phyloP scores from a whole-genome alignment of 371 early-diverging fungal genomes.

The Syncephalastrum racemosum region DNA sequence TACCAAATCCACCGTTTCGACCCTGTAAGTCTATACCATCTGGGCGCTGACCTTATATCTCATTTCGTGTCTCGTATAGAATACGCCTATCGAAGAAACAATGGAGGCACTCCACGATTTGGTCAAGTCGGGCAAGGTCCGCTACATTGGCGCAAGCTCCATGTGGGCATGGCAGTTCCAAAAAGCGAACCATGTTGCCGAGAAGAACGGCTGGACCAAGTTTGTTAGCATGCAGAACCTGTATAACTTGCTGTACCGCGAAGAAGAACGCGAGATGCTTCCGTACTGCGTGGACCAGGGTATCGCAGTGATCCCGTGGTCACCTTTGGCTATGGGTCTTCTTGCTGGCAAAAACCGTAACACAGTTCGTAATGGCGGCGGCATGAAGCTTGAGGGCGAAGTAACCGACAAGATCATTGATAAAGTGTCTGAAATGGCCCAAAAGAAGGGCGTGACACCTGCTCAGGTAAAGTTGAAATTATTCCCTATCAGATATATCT shows the following conservation, averaged over 20 bases:
- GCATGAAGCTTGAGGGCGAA: conserved; percentile 7
- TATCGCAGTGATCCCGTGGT: conserved; percentile 53
- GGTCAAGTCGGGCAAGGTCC: conserved; percentile 48
- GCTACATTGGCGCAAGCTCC: conserved; percentile 42
- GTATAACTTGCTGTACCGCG: conserved; percentile 57
- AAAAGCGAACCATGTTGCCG: conserved; percentile 41
- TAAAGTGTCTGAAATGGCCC: conserved; percentile 43
- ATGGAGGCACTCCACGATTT: conserved; percentile 59
- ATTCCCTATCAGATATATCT: too few relatives aligned
- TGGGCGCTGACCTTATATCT: not conserved
- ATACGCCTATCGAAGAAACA: conserved; percentile 48
- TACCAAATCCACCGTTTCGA: conserved; percentile 57
- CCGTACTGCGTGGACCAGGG: conserved; percentile 44
- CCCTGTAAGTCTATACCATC: conserved; percentile 12
- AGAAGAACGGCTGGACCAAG: conserved; percentile 52
- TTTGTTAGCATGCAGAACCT: conserved; percentile 54
- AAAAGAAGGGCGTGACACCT: conserved; percentile 30
- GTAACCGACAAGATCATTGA: conserved; percentile 28
- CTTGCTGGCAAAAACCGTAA: conserved; percentile 35
- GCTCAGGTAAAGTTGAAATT: conserved; percentile 27
- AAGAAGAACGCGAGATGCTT: conserved; percentile 63
- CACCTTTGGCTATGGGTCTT: conserved; percentile 47
- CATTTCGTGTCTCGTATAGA: not conserved
- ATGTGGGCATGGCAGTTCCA: conserved; percentile 43
- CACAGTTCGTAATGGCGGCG: conserved; percentile 7